Evolutionary conservation across 257 asterid species (phyloP).

Genomic region (Parsonsia alboflavescens): DNA sequence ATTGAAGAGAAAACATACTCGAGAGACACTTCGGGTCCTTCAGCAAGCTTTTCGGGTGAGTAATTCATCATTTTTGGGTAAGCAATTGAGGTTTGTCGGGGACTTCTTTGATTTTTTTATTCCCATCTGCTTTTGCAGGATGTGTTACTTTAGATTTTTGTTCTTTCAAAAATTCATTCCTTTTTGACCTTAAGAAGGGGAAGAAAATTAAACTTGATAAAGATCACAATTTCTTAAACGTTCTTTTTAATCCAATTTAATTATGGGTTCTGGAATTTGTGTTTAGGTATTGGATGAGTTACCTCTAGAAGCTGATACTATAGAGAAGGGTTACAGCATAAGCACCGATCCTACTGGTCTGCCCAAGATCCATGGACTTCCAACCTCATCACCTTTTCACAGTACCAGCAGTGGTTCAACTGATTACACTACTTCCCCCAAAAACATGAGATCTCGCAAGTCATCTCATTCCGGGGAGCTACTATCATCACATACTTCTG

Average conservation of each 20-base stretch:
- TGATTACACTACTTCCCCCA: conserved; percentile 57
- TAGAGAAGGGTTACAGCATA: conserved; percentile 65
- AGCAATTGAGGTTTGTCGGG: not conserved
- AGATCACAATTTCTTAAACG: too few species aligned
- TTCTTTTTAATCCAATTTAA: too few species aligned
- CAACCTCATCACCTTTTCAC: conserved; percentile 58
- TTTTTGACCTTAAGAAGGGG: too few species aligned
- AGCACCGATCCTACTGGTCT: conserved; percentile 70
- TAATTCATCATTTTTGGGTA: conserved; percentile 5
- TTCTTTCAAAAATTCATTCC: too few species aligned
- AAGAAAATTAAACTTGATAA: too few species aligned
- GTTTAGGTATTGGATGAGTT: conserved; percentile 62
- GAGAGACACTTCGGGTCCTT: conserved; percentile 77
- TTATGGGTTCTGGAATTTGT: too few species aligned
- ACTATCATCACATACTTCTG: conserved; percentile 46
- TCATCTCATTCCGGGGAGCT: conserved; percentile 90
- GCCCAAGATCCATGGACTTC: conserved; percentile 90
- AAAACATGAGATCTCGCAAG: conserved; percentile 49
- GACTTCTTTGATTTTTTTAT: too few species aligned
- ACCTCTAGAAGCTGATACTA: conserved; percentile 64
- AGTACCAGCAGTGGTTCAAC: conserved; percentile 44
- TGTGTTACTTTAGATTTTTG: too few species aligned
- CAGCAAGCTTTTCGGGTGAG: conserved; percentile 95
- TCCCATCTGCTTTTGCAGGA: too few species aligned
- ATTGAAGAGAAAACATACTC: conserved; percentile 78